phyloP scores from a whole-genome alignment of 2,329 filamentous ascomycete genomes.

The Penicillium palitans region DNA sequence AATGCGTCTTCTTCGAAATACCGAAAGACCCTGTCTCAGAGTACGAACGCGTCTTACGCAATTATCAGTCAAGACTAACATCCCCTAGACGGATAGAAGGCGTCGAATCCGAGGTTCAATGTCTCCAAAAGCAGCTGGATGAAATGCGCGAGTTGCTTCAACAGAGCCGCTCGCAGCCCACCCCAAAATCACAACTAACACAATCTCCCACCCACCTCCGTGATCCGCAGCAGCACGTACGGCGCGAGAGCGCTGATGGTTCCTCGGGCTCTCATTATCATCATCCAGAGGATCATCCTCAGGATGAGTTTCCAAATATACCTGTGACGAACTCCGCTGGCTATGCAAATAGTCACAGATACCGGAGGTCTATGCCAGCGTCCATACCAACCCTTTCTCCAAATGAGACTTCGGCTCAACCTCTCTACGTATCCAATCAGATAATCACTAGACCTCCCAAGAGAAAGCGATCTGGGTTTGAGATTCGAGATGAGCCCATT shows the following conservation, averaged over 20 bases:
- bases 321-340: background rate
- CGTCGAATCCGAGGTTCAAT: constrained; percentile 36
- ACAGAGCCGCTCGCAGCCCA: constrained; percentile 3
- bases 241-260: constrained; percentile 5
- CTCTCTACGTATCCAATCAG: constrained; percentile 1
- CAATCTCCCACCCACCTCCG: constrained; percentile 6
- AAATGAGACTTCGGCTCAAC: constrained; percentile 6
- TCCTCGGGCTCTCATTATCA: constrained; percentile 10
- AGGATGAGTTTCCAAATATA: background rate
- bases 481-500: constrained; percentile 35
- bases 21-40: constrained; percentile 33
- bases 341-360: constrained; percentile 3
- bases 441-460: constrained; percentile 21
- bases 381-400: constrained; percentile 12
- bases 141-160: constrained; percentile 26
- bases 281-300: background rate
- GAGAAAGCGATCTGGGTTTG: constrained; percentile 35
- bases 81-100: constrained; percentile 32
- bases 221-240: constrained; percentile 2
- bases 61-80: background rate
- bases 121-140: constrained; percentile 31
- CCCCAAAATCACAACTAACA: background rate
- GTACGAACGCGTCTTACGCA: constrained; percentile 19
- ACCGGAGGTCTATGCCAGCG: constrained; percentile 7
- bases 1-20: constrained; percentile 39